Percentiles rank a stretch among this genome's conserved stretches.
phyloP scores from a whole-genome alignment of 331 rosid genomes.

The Pyrus hybrid region DNA sequence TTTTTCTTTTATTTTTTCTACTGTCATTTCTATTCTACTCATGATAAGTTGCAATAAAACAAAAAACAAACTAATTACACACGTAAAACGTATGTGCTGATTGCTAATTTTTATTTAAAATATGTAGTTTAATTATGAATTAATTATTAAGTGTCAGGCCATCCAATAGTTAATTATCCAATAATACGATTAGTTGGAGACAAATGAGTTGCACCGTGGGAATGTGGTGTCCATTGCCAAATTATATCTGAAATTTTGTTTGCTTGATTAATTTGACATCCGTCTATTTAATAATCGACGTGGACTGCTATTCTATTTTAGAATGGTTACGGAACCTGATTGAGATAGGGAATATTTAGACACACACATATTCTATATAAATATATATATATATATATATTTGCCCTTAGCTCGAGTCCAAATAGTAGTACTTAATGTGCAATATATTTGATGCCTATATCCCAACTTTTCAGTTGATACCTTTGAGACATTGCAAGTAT shows the following conservation, averaged over 20 bases:
- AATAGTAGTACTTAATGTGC: not conserved
- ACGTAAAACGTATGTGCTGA: too few relatives aligned
- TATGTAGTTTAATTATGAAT: too few relatives aligned
- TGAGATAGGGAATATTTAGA: not conserved
- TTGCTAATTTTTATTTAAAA: too few relatives aligned
- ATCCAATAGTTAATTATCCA: too few relatives aligned
- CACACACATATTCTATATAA: too few relatives aligned
- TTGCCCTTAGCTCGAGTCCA: not conserved
- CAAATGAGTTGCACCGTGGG: not conserved
- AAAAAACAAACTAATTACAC: too few relatives aligned
- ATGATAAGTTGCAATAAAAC: too few relatives aligned
- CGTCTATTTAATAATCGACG: not conserved
- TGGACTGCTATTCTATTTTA: not conserved
- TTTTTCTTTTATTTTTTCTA: too few relatives aligned
- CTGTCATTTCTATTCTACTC: too few relatives aligned
- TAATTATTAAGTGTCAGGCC: too few relatives aligned
- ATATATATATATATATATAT: not conserved
- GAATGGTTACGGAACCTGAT: slow-evolving; percentile 6
- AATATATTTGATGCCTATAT: not conserved
- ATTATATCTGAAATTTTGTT: slow-evolving; percentile 3
- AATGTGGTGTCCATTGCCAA: not conserved
- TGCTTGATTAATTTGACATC: not conserved
- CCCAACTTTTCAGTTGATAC: not conserved
- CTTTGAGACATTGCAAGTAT: not conserved
- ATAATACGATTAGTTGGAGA: not conserved